Evolutionary conservation across 2,329 filamentous ascomycete species (phyloP).

Genomic region (Neoascochyta sp.): DNA sequence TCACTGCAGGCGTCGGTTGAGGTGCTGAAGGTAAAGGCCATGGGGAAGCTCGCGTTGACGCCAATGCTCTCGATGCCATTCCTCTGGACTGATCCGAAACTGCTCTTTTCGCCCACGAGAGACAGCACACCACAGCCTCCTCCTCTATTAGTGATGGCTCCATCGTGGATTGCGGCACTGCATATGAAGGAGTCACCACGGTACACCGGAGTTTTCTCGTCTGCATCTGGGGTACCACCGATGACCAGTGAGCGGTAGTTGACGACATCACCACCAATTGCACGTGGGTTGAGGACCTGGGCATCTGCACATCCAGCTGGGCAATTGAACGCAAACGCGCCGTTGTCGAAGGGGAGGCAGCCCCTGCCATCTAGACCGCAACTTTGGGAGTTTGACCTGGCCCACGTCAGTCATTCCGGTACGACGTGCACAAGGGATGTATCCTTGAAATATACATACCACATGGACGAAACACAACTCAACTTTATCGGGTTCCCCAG

Average conservation of each 20-base stretch:
- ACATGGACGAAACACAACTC: constrained; percentile 65
- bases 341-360: constrained; percentile 53
- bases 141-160: constrained; percentile 20
- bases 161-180: constrained; percentile 36
- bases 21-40: constrained; percentile 31
- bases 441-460: constrained; percentile 43
- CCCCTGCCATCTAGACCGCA: constrained; percentile 55
- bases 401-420: constrained; percentile 10
- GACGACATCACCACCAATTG: constrained; percentile 58
- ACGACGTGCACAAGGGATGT: neutral
- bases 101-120: constrained; percentile 21
- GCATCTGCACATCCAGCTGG: constrained; percentile 52
- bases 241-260: constrained; percentile 64
- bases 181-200: constrained; percentile 40
- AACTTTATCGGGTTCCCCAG: constrained; percentile 66
- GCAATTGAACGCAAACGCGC: constrained; percentile 54
- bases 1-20: constrained; percentile 27
- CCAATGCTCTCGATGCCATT: constrained; percentile 33
- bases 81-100: constrained; percentile 18
- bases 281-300: constrained; percentile 49
- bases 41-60: constrained; percentile 35
- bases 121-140: constrained; percentile 37
- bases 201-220: constrained; percentile 16
- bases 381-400: constrained; percentile 23
- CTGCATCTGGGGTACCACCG: constrained; percentile 51